A percentile compares a stretch with the other conserved stretches of the same genome.
These are phyloP conservation scores for Phytophthora aleatoria DNA, from an alignment of 352 stramenopile genomes.

Conservation along the genomic window DNA sequence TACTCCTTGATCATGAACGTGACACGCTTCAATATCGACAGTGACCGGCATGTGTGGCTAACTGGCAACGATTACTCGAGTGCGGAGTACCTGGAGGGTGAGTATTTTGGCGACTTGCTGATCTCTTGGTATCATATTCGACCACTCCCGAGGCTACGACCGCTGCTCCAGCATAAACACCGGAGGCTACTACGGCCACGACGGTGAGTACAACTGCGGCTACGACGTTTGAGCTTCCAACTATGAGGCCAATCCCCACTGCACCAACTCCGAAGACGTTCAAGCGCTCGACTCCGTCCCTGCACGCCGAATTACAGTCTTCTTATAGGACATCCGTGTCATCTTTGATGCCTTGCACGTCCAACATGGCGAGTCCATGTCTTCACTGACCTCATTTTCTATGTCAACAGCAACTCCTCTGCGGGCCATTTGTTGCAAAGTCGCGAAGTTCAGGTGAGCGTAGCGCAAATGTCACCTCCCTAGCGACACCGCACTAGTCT, in stretches of 20 bases:
- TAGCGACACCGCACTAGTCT: not conserved
- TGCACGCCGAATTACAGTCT: not conserved
- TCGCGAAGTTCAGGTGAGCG: slow-evolving; percentile 8
- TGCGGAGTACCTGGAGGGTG: slow-evolving; percentile 24
- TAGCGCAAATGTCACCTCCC: slow-evolving; percentile 15
- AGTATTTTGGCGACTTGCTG: slow-evolving; percentile 4
- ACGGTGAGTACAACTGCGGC: too few species aligned
- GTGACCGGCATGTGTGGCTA: slow-evolving; percentile 27
- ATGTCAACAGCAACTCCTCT: not conserved
- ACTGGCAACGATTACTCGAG: slow-evolving; percentile 13
- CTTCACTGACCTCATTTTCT: not conserved
- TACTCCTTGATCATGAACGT: slow-evolving; percentile 24
- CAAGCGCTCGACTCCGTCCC: too few species aligned
- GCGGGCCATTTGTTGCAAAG: slow-evolving; percentile 5
- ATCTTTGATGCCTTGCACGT: not conserved
- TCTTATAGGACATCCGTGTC: not conserved
- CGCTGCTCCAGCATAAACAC: too few species aligned
- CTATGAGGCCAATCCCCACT: too few species aligned
- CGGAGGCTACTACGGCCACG: too few species aligned
- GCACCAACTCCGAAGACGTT: too few species aligned
- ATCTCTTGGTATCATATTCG: too few species aligned
- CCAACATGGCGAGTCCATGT: not conserved
- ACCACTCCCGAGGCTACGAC: too few species aligned
- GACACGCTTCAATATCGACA: slow-evolving; percentile 27
- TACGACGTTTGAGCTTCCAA: too few species aligned